Conservation (phyloP, 345 rosid genomes). For the Reutealis trisperma region DNA sequence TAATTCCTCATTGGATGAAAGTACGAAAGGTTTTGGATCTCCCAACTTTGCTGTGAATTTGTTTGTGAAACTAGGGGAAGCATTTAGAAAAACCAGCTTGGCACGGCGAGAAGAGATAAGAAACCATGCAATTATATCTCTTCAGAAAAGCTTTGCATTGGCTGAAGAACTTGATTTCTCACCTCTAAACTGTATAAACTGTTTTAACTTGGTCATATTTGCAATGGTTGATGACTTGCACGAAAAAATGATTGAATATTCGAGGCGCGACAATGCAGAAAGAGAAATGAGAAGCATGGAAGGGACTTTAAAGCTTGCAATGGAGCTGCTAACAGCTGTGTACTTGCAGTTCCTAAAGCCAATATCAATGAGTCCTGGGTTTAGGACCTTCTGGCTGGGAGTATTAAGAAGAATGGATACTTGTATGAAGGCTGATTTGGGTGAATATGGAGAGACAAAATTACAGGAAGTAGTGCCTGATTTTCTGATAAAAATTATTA, state of each 20-base stretch:
- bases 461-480: slow-evolving; percentile 60
- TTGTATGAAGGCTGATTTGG: slow-evolving; percentile 85
- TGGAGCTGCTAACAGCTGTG: slow-evolving; percentile 64
- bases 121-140: slow-evolving; percentile 60
- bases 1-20: slow-evolving; percentile 62
- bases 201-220: slow-evolving; percentile 55
- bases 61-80: slow-evolving; percentile 79
- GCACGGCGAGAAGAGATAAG: slow-evolving; percentile 84
- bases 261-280: slow-evolving; percentile 75
- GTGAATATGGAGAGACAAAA: slow-evolving; percentile 59
- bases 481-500: slow-evolving; percentile 62
- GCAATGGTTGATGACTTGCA: slow-evolving; percentile 85
- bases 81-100: slow-evolving; percentile 70
- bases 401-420: slow-evolving; percentile 94
- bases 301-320: slow-evolving; percentile 62
- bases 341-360: slow-evolving; percentile 50
- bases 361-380: slow-evolving; percentile 56
- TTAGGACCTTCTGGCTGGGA: slow-evolving; percentile 88
- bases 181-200: slow-evolving; percentile 56
- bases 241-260: slow-evolving; percentile 81
- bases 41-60: slow-evolving; percentile 42
- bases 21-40: slow-evolving; percentile 31
- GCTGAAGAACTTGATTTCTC: slow-evolving; percentile 69
- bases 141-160: slow-evolving; percentile 52
- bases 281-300: slow-evolving; percentile 90